Conservation (phyloP, 2,329 filamentous ascomycete species). For the Westerdykella ornata region DNA sequence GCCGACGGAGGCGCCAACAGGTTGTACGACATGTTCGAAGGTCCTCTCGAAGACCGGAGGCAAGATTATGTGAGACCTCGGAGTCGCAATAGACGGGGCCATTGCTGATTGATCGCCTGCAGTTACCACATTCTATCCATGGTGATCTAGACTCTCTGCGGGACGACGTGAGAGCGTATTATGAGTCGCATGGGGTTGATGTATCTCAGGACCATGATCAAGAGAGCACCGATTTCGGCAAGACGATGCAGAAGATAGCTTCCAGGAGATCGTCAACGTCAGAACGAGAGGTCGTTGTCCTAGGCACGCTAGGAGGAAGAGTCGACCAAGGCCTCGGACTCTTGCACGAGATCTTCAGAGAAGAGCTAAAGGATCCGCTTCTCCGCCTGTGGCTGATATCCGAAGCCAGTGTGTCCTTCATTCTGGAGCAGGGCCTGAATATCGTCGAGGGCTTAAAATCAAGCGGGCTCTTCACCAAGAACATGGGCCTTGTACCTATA, state of each 20-base stretch:
- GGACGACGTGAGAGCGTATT: conserved; percentile 58
- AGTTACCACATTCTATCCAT: conserved; percentile 58
- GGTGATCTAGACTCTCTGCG: conserved; percentile 85
- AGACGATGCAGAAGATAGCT: conserved; percentile 58
- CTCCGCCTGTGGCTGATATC: conserved; percentile 67
- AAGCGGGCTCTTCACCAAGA: conserved; percentile 57
- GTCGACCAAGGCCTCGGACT: conserved; percentile 90
- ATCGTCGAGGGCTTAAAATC: conserved; percentile 56
- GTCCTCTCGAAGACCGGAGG: conserved; percentile 16
- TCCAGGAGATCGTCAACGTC: conserved; percentile 22
- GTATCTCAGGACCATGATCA: conserved; percentile 72
- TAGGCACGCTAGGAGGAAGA: conserved; percentile 81
- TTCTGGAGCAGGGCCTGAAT: conserved; percentile 65
- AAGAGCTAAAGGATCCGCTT: conserved; percentile 40
- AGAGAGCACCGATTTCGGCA: conserved; percentile 84
- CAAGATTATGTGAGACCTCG: conserved; percentile 25
- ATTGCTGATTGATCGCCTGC: conserved; percentile 8
- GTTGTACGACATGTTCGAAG: conserved; percentile 50
- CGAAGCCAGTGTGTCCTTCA: conserved; percentile 71
- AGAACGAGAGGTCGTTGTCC: conserved; percentile 60
- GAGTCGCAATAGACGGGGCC: background rate
- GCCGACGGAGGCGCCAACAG: conserved; percentile 89
- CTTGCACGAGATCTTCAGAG: conserved; percentile 70
- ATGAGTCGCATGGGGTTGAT: conserved; percentile 52
- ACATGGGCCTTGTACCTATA: conserved; percentile 81